Conservation (phyloP, 78 protist species). For the Dictyostelium citrinum region DNA sequence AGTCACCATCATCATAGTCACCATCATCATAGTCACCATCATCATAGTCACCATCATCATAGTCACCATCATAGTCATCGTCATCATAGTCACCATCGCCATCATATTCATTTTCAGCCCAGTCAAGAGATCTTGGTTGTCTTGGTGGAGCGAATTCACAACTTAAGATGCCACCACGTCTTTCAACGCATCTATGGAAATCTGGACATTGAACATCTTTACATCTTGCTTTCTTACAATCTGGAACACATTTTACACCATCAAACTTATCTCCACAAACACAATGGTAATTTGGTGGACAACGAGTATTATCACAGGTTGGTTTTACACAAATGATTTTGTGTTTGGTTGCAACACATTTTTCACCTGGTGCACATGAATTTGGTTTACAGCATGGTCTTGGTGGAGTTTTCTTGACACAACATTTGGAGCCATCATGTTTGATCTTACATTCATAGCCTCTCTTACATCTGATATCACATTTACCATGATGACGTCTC, state of each 20-base stretch:
- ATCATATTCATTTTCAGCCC: not conserved
- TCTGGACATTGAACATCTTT: not conserved
- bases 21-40: not conserved
- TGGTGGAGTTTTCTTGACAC: not conserved
- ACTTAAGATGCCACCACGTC: not conserved
- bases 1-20: not conserved
- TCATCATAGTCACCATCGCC: not conserved
- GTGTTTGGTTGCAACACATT: not conserved
- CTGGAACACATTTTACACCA: not conserved
- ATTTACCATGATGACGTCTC: not conserved
- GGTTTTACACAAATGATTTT: not conserved
- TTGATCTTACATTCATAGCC: not conserved
- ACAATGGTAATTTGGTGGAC: not conserved
- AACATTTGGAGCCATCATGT: not conserved
- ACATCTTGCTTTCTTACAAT: not conserved
- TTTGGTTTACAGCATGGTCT: not conserved
- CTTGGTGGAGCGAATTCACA: not conserved
- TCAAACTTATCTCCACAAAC: not conserved
- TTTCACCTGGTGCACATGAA: not conserved
- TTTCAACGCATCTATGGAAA: not conserved
- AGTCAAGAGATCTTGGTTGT: not conserved
- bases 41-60: not conserved
- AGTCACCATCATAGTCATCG: not conserved
- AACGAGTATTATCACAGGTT: not conserved
- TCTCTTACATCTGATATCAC: not conserved